Evolutionary conservation across 805 yeast species (phyloP), one percentile per base, ranked within the genome.

Genomic region (Tanozyma kutaoensis): DNA sequence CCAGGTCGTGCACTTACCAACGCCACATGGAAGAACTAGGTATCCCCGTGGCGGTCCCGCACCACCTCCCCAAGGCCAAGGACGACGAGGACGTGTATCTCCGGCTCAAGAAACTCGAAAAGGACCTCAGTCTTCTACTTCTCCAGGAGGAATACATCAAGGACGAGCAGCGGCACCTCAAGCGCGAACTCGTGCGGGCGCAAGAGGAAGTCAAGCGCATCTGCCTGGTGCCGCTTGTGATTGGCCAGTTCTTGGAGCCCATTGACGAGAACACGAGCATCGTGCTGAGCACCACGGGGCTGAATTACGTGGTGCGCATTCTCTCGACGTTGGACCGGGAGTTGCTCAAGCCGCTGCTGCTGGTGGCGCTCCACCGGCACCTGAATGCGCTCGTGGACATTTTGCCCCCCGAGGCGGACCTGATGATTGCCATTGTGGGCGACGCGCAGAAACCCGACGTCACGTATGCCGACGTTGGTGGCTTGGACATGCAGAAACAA

Each of bases 181-280:
- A 84, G 46, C 70, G 96, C 38, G 99, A 91, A 60, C 67, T 91
- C 30, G 75, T 86, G 25, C 75, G 96, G 43, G 98, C 98, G 2
- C 97, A 93, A 52, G 98, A 91, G 53, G 99, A 91, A 57, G 98
- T 91, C 24, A 88, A 91, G 55, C 72, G 95, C 45, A 93, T 91
- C 50, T 95, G 91, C 48, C 81, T 95, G 3, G 98, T 91, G 27
- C 98, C 98, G 11, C 66, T 93, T 38, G 99, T 91, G 11, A 91
- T 91, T 53, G 99, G 99, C 14, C 98, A 91, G 57, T 93, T 91
- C 45, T 65, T 91, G 40, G 98, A 91, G 52, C 96, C 97, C 32
- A 86, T 91, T 40, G 99, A 91, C 54, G 91, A 86, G 51, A 76
- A 81, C 41, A 82, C 95, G 4, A 98, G 96, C 36, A 91, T 91